phyloP scores from a whole-genome alignment of 164 flowering plant genomes.

The Warburgia ugandensis region DNA sequence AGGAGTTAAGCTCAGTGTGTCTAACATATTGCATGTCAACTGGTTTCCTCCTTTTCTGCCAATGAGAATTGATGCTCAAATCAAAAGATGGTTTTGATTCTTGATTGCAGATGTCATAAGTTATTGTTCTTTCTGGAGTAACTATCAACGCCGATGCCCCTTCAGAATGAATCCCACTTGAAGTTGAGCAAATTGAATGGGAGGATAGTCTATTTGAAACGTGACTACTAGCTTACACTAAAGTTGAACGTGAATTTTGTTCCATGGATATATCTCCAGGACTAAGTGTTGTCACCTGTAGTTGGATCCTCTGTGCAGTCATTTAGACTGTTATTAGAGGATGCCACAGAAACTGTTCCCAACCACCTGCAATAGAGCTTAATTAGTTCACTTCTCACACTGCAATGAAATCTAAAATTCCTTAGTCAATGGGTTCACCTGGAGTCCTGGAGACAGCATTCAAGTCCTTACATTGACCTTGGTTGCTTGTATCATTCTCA shows the following conservation, averaged over 20 bases:
- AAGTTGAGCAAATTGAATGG: constrained; percentile 15
- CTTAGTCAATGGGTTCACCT: no score
- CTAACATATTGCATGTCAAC: constrained; percentile 16
- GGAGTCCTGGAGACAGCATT: constrained; percentile 23
- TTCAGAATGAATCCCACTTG: constrained; percentile 17
- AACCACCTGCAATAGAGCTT: constrained; percentile 35
- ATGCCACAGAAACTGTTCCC: constrained; percentile 15
- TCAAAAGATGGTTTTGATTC: constrained; percentile 49
- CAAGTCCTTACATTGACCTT: constrained; percentile 29
- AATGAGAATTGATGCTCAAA: constrained; percentile 66
- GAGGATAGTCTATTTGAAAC: constrained; percentile 26
- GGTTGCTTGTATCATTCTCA: constrained; percentile 17
- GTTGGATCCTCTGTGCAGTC: constrained; percentile 42
- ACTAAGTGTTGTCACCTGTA: constrained; percentile 16
- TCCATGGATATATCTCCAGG: constrained; percentile 25
- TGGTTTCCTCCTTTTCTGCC: constrained; percentile 49
- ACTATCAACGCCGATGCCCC: constrained; percentile 13
- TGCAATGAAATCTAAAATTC: no score
- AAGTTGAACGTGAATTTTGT: constrained; percentile 31
- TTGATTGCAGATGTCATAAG: constrained; percentile 12
- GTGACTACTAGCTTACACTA: constrained; percentile 25
- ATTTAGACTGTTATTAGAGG: constrained; percentile 30
- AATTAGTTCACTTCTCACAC: not conserved
- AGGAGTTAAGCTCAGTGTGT: constrained; percentile 15
- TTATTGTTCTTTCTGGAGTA: constrained; percentile 46